Evolutionary conservation across 257 asterid genomes (phyloP).

Genomic region (Przewalskia tangutica): DNA sequence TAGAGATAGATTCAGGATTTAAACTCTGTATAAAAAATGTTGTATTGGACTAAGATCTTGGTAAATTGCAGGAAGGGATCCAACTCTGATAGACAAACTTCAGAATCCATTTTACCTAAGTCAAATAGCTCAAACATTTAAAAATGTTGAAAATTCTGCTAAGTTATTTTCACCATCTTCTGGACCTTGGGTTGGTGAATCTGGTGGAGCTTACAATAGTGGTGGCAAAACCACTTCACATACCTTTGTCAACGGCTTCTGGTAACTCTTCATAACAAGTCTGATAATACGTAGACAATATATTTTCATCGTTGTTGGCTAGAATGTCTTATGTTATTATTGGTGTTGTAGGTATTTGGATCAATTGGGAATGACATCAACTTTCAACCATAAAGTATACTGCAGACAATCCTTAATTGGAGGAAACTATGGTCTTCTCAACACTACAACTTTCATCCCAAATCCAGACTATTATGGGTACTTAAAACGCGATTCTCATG

Average conservation of each 20-base stretch:
- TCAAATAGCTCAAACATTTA: constrained; percentile 34
- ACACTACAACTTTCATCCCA: constrained; percentile 57
- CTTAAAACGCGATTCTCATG: not conserved
- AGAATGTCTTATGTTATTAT: not conserved
- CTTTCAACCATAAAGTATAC: constrained; percentile 62
- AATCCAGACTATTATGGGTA: constrained; percentile 90
- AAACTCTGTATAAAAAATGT: not conserved
- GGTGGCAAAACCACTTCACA: constrained; percentile 72
- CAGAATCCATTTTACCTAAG: constrained; percentile 59
- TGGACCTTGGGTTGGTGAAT: constrained; percentile 79
- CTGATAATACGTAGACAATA: not conserved
- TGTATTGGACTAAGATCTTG: not conserved
- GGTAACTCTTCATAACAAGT: constrained; percentile 26
- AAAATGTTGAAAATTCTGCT: constrained; percentile 25
- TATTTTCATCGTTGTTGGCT: not conserved
- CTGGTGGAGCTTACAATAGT: constrained; percentile 87
- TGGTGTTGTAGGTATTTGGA: constrained; percentile 62
- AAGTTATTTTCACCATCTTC: constrained; percentile 47
- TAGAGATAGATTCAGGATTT: not conserved
- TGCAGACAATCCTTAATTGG: constrained; percentile 83
- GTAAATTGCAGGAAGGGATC: constrained; percentile 38
- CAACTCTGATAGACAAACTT: constrained; percentile 41
- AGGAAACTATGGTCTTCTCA: constrained; percentile 74
- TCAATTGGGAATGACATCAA: constrained; percentile 83
- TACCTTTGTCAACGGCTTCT: constrained; percentile 68